phyloP scores from a whole-genome alignment of 1,139 yeast species.

The Taphrina pruni region DNA sequence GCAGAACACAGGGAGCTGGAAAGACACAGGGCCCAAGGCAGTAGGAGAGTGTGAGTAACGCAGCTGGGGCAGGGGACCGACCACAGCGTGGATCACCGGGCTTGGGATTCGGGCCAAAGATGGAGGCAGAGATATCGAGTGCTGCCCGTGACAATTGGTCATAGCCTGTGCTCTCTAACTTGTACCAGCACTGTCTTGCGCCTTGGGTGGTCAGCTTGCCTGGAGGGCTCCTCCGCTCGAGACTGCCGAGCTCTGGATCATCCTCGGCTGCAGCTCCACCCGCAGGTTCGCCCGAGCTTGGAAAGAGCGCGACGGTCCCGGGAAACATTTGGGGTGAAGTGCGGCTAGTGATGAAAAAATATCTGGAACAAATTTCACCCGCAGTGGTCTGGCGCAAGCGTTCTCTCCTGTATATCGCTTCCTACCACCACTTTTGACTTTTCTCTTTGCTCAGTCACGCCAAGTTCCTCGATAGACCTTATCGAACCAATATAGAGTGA shows the following conservation, averaged over 20 bases:
- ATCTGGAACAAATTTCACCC: slow-evolving; percentile 17
- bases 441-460: slow-evolving; percentile 2
- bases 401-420: neutral
- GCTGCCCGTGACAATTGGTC: slow-evolving; percentile 8
- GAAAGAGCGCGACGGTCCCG: neutral
- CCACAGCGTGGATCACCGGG: neutral
- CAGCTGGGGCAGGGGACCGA: slow-evolving; percentile 4
- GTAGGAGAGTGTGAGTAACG: neutral
- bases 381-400: slow-evolving; percentile 7
- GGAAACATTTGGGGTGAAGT: slow-evolving; percentile 8
- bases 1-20: too few relatives aligned
- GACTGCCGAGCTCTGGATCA: slow-evolving; percentile 1
- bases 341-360: slow-evolving; percentile 13
- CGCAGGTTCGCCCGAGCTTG: neutral
- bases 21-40: neutral
- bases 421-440: neutral
- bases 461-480: slow-evolving; percentile 11
- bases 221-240: neutral
- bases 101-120: slow-evolving; percentile 9
- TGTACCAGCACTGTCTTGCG: too few relatives aligned
- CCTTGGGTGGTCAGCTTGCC: too few relatives aligned
- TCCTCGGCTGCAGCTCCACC: neutral
- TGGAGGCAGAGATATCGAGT: slow-evolving; percentile 23
- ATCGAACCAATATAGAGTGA: slow-evolving; percentile 2
- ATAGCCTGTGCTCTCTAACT: neutral